Conservation (phyloP, 805 yeast genomes). For the Metschnikowia gelsemii region DNA sequence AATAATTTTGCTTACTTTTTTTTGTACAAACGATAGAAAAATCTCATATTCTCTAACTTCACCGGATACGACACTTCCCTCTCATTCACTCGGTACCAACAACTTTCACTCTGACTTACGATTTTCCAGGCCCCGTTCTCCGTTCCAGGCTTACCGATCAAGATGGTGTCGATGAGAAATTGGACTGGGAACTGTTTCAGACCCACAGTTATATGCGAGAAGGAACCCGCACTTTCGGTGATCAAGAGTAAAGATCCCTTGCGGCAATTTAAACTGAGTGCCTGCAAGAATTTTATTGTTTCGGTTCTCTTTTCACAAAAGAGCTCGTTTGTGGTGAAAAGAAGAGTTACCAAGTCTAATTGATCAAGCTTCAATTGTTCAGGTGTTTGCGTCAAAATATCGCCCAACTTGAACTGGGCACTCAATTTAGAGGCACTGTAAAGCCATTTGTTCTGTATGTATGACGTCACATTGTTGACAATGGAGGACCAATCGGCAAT, state of each 20-base stretch:
- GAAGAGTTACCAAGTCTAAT: slow-evolving; percentile 58
- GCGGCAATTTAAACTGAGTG: slow-evolving; percentile 49
- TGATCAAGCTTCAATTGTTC: slow-evolving; percentile 20
- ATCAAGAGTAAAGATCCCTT: slow-evolving; percentile 62
- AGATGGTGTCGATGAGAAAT: slow-evolving; percentile 69
- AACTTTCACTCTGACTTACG: slow-evolving; percentile 64
- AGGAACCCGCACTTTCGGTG: slow-evolving; percentile 88
- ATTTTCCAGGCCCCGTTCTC: slow-evolving; percentile 62
- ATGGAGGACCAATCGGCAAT: slow-evolving; percentile 75
- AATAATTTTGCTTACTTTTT: slow-evolving; percentile 36
- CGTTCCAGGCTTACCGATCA: slow-evolving; percentile 50
- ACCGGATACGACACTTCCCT: slow-evolving; percentile 54
- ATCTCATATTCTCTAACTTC: slow-evolving; percentile 84
- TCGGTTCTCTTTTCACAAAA: slow-evolving; percentile 65
- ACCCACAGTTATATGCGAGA: slow-evolving; percentile 76
- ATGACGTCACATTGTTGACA: slow-evolving; percentile 42
- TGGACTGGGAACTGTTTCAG: slow-evolving; percentile 78
- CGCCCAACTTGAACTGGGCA: slow-evolving; percentile 31
- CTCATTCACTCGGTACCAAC: slow-evolving; percentile 69
- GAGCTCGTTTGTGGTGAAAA: slow-evolving; percentile 86
- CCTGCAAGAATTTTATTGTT: slow-evolving; percentile 44
- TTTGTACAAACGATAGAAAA: slow-evolving; percentile 72
- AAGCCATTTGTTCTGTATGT: slow-evolving; percentile 55
- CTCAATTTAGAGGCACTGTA: slow-evolving; percentile 32
- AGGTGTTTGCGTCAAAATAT: slow-evolving; percentile 26